These are phyloP conservation scores for Nannizziopsis arthrosporioides DNA, from an alignment of 2,329 filamentous ascomycete genomes.

Conservation along the genomic window DNA sequence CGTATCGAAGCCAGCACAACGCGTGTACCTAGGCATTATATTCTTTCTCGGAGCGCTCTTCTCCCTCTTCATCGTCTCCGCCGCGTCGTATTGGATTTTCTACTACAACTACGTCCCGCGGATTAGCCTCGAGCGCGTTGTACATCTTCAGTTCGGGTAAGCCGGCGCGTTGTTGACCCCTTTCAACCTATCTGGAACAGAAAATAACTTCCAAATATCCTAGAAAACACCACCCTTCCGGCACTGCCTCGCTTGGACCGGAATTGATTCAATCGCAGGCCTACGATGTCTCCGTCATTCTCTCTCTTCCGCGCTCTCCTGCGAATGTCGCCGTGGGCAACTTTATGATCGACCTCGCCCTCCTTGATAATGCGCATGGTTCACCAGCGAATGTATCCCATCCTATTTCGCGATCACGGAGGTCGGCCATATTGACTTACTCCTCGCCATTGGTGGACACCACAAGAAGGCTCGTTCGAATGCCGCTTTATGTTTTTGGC, in stretches of 20 bases:
- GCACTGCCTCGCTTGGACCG: constrained; percentile 38
- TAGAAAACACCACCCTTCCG: constrained; percentile 41
- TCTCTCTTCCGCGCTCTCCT: constrained; percentile 67
- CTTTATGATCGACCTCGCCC: constrained; percentile 79
- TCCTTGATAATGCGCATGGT: constrained; percentile 38
- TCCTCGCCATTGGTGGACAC: constrained; percentile 56
- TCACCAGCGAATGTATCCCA: constrained; percentile 23
- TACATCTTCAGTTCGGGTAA: constrained; percentile 56
- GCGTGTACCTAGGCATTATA: constrained; percentile 51
- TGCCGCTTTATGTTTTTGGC: constrained; percentile 60
- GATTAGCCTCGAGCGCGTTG: constrained; percentile 48
- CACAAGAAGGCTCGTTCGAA: constrained; percentile 48
- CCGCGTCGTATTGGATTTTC: constrained; percentile 53
- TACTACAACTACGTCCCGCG: constrained; percentile 58
- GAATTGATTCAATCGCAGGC: constrained; percentile 59
- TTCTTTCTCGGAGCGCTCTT: constrained; percentile 44
- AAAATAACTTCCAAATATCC: background rate
- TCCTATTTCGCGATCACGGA: constrained; percentile 50
- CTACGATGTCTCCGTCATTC: constrained; percentile 69
- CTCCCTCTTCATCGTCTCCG: constrained; percentile 46
- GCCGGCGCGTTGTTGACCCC: constrained; percentile 9
- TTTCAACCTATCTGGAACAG: background rate
- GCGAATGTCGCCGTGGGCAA: constrained; percentile 69
- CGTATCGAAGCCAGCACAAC: constrained; percentile 50
- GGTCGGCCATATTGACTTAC: constrained; percentile 72